Base-by-base conservation (phyloP, 2,329 filamentous ascomycete species). In the Grosmannia huntii region DNA sequence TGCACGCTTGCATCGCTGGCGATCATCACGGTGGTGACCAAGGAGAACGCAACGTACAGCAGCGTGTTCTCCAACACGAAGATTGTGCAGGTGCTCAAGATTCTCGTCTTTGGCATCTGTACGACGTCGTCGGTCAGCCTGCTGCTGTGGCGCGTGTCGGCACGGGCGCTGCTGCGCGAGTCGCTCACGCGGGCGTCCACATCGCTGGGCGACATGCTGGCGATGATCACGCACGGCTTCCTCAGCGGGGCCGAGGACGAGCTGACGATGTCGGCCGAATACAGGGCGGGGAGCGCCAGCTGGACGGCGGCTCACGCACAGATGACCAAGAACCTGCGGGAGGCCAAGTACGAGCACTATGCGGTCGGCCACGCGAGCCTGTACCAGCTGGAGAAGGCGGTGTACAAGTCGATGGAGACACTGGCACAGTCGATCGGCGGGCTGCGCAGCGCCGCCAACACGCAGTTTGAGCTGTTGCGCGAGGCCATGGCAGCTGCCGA, bases 281-380 rank as follows among this genome's bases (percentile, higher is more conserved):
- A 90, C 67, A 70, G 78, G 49, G 76, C 79, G 56, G 81, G 85
- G 41, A 80, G 80, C 16, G 73, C 76, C 2, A 76, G 76, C 48
- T 92, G 90, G 71, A 83, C 82, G 63, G 76, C 81, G 4, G 82
- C 83, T 1, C 85, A 90, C 66, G 76, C 79, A 16, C 78, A 82
- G 41, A 84, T 96, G 68, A 83, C 86, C 56, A 89, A 86, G 68
- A 86, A 89, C 60, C 75, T 96, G 14, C 82, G 83, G 62, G 92
- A 97, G 69, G 87, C 91, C 16, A 95, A 92, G 68, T 85, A 89
- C 60, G 92, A 97, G 69, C 89, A 96, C 67, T 96, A 89, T 66
- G 74, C 91, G 2, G 70, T 90, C 5, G 92, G 92, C 1, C 85
- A 82, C 3, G 91, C 96, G 68, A 80, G 79, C 58, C 80, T 92